A percentile compares a stretch with the other conserved stretches of the same genome.
Conservation (phyloP, 306 rosid species). For the Rosa multiflora region DNA sequence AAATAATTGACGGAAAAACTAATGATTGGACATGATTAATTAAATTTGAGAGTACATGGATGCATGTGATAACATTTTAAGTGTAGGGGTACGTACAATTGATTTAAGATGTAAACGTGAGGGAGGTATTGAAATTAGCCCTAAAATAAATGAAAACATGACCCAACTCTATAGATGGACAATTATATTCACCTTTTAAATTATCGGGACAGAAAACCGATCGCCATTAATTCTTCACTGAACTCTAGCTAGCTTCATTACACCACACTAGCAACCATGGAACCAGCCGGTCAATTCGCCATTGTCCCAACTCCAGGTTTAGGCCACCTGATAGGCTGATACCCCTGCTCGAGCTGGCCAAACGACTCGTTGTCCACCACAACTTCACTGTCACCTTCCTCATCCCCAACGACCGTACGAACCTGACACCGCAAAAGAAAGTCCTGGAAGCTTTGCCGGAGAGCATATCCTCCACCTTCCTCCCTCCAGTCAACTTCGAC, state of each 20-base stretch:
- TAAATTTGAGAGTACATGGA: no score
- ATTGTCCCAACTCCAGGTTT: constrained; percentile 29
- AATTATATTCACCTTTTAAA: no score
- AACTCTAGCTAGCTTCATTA: background rate
- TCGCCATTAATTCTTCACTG: background rate
- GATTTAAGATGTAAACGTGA: no score
- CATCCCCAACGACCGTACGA: constrained; percentile 18
- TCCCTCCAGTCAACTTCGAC: constrained; percentile 24
- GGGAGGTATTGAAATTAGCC: no score
- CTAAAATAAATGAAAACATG: no score
- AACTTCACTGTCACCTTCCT: constrained; percentile 22
- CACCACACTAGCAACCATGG: background rate
- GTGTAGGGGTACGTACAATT: no score
- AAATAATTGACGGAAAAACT: no score
- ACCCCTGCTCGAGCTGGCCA: constrained; percentile 29
- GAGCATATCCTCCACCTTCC: constrained; percentile 4
- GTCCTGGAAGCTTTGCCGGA: constrained; percentile 18
- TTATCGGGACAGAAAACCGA: no score
- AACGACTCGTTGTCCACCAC: constrained; percentile 20
- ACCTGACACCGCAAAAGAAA: background rate
- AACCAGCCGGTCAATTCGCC: constrained; percentile 11
- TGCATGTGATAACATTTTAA: no score
- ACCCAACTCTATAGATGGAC: no score
- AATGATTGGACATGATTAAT: no score
- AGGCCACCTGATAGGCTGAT: constrained; percentile 19